Evolutionary conservation across 352 stramenopile genomes (phyloP).

Genomic region (Phytophthora citrophthora): DNA sequence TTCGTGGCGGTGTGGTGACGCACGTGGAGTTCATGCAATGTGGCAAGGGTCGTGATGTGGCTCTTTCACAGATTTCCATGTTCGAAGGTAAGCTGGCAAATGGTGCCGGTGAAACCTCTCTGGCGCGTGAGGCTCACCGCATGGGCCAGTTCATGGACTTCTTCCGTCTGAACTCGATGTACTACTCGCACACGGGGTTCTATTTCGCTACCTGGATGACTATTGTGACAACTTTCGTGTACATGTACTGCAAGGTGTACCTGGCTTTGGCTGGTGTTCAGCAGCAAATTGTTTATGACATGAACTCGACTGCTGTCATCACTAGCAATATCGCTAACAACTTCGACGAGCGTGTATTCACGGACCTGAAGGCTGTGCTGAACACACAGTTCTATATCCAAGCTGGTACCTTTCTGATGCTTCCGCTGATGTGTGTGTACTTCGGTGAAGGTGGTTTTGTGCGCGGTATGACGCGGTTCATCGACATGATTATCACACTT

Average conservation of each 20-base stretch:
- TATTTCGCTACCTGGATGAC: constrained; percentile 87
- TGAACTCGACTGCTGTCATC: constrained; percentile 73
- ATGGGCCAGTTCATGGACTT: constrained; percentile 88
- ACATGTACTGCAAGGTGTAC: constrained; percentile 88
- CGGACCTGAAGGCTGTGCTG: constrained; percentile 66
- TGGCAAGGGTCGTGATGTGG: constrained; percentile 82
- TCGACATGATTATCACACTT: constrained; percentile 79
- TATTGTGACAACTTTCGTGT: constrained; percentile 83
- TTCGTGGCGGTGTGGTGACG: constrained; percentile 71
- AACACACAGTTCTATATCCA: constrained; percentile 89
- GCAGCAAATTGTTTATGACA: constrained; percentile 65
- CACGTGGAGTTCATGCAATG: constrained; percentile 86
- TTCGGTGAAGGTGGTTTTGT: constrained; percentile 75
- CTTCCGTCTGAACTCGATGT: constrained; percentile 86
- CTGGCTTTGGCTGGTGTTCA: constrained; percentile 70
- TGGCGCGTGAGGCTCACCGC: constrained; percentile 76
- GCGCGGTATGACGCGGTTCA: constrained; percentile 65
- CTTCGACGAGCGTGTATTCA: constrained; percentile 67
- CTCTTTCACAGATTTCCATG: constrained; percentile 82
- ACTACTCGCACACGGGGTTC: constrained; percentile 85
- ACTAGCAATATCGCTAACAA: constrained; percentile 56
- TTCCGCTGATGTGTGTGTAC: constrained; percentile 79
- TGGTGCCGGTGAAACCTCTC: constrained; percentile 71
- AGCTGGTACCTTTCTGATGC: constrained; percentile 73
- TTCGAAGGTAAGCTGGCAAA: constrained; percentile 85